Evolutionary conservation across 2,329 filamentous ascomycete species (phyloP), one percentile per base, ranked within the genome.

Genomic region (Pestalotiopsis sp.): DNA sequence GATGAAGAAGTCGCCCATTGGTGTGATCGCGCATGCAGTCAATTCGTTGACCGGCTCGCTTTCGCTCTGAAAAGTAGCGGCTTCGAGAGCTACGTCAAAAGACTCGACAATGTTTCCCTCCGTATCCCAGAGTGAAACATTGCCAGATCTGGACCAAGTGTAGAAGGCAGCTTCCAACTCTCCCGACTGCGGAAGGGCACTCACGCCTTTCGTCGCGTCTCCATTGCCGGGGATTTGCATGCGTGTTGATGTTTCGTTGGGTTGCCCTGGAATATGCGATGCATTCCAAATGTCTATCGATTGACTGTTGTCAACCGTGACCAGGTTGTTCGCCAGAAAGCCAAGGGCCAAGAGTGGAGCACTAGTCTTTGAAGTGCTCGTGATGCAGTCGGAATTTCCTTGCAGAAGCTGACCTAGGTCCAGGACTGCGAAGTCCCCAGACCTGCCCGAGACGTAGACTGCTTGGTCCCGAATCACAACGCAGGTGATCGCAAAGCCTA

Each of bases 141-240:
- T 89, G 4, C 96, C 96, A 64, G 90, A 90, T 24, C 87, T 88
- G 1, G 95, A 94, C 93, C 94, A 99, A 0, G 94, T 98, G 71
- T 94, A 90, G 75, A 98, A 98, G 9, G 90, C 87, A 0, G 93
- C 90, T 24, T 87, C 84, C 26, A 88, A 80, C 4, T 82, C 77
- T 68, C 92, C 92, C 0, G 88, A 84, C 24, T 82, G 82, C 3
- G 84, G 78, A 4, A 98, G 80, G 0, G 89, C 79, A 65, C 90
- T 87, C 1, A 98, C 90, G 14, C 96, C 96, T 56, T 94, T 78
- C n/a, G 91, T 87, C 0, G 89, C 80, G 64, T 90, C 88, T 14
- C 88, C 87, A 68, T 89, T 87, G 13, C 89, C 89, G 1, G 89
- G 85, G 57, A 91, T 88, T 13, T 85, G 84, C 26, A 88, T 85